Base-by-base conservation (phyloP, 2,329 filamentous ascomycete genomes). In the Biscogniauxia marginata region DNA sequence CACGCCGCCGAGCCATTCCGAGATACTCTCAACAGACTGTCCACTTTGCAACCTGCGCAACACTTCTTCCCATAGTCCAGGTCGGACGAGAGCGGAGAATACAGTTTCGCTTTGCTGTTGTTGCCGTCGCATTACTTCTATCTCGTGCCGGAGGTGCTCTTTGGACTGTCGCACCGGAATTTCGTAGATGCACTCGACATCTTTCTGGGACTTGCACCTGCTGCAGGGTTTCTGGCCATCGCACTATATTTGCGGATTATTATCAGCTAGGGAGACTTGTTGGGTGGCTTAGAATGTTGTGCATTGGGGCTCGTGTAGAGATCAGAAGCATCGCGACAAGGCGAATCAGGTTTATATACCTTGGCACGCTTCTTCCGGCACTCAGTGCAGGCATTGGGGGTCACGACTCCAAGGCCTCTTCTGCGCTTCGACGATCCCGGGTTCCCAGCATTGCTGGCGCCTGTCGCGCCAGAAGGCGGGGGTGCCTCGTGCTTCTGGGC, bases 141-240 rank as follows among this genome's bases (percentile, higher is more conserved):
- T 84, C 64, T 87, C 84, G 64, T 73, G 74, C 46, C 84, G 79
- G 4, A 87, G 76, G 52, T 80, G 79, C 58, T 86, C 84, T 59
- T 87, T 87, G 9, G 84, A 86, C 62, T 86, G 84, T 46, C 84
- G 83, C 4, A 87, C 79, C 0, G 84, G 84, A 7, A 85, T 67
- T 61, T 87, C 83, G 72, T 87, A 87, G 21, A 84, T 66, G 58
- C 84, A 87, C 21, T 84, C 78, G 43, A 78, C 71, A 25, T 81
- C 79, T 53, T 79, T 80, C 59, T 86, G 83, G 0, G 72, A 61
- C 56, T 74, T 77, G 70, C 84, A 87, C 58, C 84, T 75, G 30
- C 76, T 75, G 61, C 83, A 85, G 3, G 83, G 84, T 24, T 66
- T 76, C 49, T 79, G 74, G 6, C 84, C 84, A 64, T 87, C 84